These are phyloP conservation scores for Tulasnella sp. DNA, from an alignment of 768 basidiomycete species.

Conservation along the genomic window DNA sequence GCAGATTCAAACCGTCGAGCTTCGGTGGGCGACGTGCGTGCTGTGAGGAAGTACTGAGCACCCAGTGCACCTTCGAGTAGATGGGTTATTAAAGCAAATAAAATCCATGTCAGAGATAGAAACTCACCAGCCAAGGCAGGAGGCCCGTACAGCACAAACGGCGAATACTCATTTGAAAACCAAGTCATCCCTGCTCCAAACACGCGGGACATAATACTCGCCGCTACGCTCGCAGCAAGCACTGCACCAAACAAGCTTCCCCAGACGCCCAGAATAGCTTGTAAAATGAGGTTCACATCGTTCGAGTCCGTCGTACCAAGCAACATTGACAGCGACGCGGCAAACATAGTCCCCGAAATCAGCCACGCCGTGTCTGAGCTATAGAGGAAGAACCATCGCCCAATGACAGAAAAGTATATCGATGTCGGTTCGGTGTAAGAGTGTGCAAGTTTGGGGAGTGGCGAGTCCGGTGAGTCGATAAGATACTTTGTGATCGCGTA, in stretches of 20 bases:
- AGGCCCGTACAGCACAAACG: constrained; percentile 60
- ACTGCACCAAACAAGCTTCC: constrained; percentile 45
- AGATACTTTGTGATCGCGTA: constrained; percentile 67
- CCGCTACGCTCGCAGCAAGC: constrained; percentile 55
- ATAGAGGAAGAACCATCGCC: constrained; percentile 45
- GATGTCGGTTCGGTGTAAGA: constrained; percentile 19
- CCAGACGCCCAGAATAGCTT: constrained; percentile 39
- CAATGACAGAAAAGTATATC: constrained; percentile 66
- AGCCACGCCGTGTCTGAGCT: constrained; percentile 24
- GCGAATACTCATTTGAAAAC: constrained; percentile 60
- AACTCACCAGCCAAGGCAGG: constrained; percentile 55
- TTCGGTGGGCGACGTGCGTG: constrained; percentile 34
- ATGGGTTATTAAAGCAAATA: not conserved
- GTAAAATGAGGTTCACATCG: constrained; percentile 18
- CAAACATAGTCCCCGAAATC: constrained; percentile 18
- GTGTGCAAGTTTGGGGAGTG: constrained; percentile 47
- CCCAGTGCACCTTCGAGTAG: constrained; percentile 42
- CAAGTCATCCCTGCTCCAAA: constrained; percentile 69
- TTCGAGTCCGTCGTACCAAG: not conserved
- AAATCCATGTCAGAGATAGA: not conserved
- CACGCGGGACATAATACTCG: constrained; percentile 49
- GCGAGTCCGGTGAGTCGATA: constrained; percentile 50
- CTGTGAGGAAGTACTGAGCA: constrained; percentile 36
- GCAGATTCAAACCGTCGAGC: constrained; percentile 44
- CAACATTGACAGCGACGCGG: not conserved